Evolutionary conservation across 176 grass and related monocot species (phyloP), one percentile per base, ranked within the genome.

Genomic region (Musa acuminata): DNA sequence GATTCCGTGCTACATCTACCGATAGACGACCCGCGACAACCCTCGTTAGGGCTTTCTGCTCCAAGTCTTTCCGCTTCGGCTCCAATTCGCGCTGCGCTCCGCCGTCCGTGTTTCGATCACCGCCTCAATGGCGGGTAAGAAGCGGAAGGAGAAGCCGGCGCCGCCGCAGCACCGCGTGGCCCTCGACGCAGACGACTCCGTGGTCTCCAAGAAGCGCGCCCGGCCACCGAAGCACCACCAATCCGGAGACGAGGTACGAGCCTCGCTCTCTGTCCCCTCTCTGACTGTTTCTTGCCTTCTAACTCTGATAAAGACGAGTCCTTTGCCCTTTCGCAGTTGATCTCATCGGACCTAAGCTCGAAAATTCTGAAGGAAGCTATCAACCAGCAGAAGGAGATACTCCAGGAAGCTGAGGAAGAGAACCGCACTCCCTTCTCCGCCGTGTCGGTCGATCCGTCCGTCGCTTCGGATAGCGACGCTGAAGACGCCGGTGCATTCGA

Each of bases 351-450:
- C 70, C 75, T 92, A 59, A 96, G 85, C 72, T 84, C 93, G 53
- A 96, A 90, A 60, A 96, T 96, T 50, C 77, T 98, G 53, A 89
- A 83, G 74, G 88, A 98, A 78, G 90, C 88, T 19, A 80, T 88
- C 54, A 89, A 70, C 64, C 95, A 93, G 74, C 95, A 98, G 79
- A 80, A 93, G 55, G 90, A 93, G 82, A 92, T 83, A 72, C 80
- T 81, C 14, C 76, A 73, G 72, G 94, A 85, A 21, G 73, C 77
- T 43, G 26, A 80, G 12, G 79, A 64, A 49, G 35, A 69, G 13
- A 21, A 66, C 29, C 19, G 68, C 13, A 43, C 77, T 69, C 84
- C 82, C 66, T 80, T 27, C 43, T 81, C 55, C 35, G 63, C 62
- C 22, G 52, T 73, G 27, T 87, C 78, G n/a, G 82, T 7, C n/a